These are phyloP conservation scores for Zizania palustris DNA, from an alignment of 202 grass and related monocot species.

Conservation along the genomic window DNA sequence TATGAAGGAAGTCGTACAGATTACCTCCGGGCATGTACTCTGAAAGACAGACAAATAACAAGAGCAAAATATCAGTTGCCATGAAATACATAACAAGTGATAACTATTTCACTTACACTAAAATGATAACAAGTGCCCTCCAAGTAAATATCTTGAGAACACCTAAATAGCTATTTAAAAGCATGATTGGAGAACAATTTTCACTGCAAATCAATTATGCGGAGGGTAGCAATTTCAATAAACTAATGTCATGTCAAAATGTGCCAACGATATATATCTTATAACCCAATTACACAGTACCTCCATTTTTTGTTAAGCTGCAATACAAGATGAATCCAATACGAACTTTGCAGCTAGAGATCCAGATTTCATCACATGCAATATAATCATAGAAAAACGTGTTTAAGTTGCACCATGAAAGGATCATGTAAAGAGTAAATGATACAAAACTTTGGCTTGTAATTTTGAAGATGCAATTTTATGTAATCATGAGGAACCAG, in stretches of 20 bases:
- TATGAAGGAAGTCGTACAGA: constrained; percentile 83
- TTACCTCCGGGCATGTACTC: constrained; percentile 88
- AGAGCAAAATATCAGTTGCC: too few species aligned
- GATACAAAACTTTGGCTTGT: neutral
- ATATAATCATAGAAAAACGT: neutral
- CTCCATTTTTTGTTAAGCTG: constrained; percentile 14
- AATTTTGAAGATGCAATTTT: neutral
- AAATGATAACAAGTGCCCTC: neutral
- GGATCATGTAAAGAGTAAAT: neutral
- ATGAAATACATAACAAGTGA: too few species aligned
- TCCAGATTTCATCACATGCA: neutral
- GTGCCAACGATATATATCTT: neutral
- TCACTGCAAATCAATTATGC: neutral
- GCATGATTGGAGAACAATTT: neutral
- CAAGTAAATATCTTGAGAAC: neutral
- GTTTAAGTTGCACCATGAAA: neutral
- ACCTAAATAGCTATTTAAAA: neutral
- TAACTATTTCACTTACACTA: neutral
- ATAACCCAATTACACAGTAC: neutral
- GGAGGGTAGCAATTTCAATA: neutral
- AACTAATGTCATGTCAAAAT: constrained; percentile 4
- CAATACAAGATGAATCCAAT: neutral
- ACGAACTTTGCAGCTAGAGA: neutral
- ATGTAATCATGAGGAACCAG: neutral
- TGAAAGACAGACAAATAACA: constrained; percentile 42